Evolutionary conservation across 805 yeast species (phyloP).

Genomic region (Starmerella floris): DNA sequence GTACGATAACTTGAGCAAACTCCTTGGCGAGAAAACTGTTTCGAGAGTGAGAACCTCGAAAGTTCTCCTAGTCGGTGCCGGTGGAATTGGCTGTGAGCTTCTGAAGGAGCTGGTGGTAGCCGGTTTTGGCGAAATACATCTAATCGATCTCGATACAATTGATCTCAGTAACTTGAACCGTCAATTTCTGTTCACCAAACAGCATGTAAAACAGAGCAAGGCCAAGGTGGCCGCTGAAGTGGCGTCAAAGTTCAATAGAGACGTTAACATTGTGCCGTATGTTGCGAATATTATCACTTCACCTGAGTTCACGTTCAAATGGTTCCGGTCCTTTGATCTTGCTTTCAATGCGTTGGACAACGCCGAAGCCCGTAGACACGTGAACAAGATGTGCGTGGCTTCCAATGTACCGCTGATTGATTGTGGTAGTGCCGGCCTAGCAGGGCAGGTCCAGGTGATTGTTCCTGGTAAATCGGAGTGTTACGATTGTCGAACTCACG

Average conservation of each 20-base stretch:
- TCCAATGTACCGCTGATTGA: slow-evolving; percentile 70
- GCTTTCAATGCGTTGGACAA: slow-evolving; percentile 91
- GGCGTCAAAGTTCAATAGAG: slow-evolving; percentile 55
- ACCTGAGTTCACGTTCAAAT: slow-evolving; percentile 53
- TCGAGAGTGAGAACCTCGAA: slow-evolving; percentile 13
- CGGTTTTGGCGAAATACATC: slow-evolving; percentile 37
- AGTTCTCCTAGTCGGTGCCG: slow-evolving; percentile 91
- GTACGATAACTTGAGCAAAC: slow-evolving; percentile 11
- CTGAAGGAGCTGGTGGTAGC: slow-evolving; percentile 93
- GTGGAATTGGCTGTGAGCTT: slow-evolving; percentile 99
- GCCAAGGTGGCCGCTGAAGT: slow-evolving; percentile 74
- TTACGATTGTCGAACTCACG: slow-evolving; percentile 80
- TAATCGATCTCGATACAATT: slow-evolving; percentile 83
- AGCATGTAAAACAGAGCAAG: slow-evolving; percentile 81
- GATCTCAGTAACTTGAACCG: slow-evolving; percentile 85
- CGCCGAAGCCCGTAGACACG: slow-evolving; percentile 80
- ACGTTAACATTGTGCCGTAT: slow-evolving; percentile 60
- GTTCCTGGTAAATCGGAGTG: slow-evolving; percentile 68
- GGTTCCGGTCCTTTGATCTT: slow-evolving; percentile 65
- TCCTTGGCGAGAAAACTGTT: slow-evolving; percentile 17
- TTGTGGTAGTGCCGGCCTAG: slow-evolving; percentile 88
- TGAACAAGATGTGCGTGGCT: slow-evolving; percentile 69
- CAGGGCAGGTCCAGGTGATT: slow-evolving; percentile 90
- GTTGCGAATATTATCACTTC: slow-evolving; percentile 77
- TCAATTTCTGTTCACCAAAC: slow-evolving; percentile 78